phyloP scores from a whole-genome alignment of 108 stramenopile genomes.

The Asterionellopsis glacialis region DNA sequence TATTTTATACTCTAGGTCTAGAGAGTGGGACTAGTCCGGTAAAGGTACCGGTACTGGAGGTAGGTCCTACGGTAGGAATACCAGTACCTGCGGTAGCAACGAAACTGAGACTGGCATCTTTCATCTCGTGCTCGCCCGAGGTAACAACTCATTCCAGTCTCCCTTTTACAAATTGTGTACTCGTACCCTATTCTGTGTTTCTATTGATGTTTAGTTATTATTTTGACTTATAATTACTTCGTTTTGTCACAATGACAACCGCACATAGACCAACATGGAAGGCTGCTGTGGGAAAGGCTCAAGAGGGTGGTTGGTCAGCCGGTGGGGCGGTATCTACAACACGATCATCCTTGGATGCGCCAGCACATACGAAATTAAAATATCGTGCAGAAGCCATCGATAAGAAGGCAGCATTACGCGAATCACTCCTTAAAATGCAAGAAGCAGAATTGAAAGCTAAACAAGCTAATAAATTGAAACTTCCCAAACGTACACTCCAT shows the following conservation, averaged over 20 bases:
- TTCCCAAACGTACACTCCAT: constrained; percentile 23
- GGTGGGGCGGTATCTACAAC: constrained; percentile 61
- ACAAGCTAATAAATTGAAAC: constrained; percentile 18
- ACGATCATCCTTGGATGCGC: constrained; percentile 50
- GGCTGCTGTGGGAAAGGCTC: constrained; percentile 83
- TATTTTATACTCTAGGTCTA: too few species aligned
- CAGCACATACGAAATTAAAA: constrained; percentile 87
- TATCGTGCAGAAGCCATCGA: constrained; percentile 61
- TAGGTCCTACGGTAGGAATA: too few species aligned
- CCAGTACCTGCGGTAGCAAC: too few species aligned
- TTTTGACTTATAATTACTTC: too few species aligned
- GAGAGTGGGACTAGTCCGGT: too few species aligned
- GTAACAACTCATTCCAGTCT: too few species aligned
- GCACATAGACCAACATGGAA: constrained; percentile 94
- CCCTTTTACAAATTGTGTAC: too few species aligned
- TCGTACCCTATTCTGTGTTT: too few species aligned
- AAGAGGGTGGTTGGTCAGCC: constrained; percentile 81
- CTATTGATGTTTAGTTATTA: too few species aligned
- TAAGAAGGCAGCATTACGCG: constrained; percentile 51
- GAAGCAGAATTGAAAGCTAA: constrained; percentile 52
- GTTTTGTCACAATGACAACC: constrained; percentile 76
- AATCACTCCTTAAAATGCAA: constrained; percentile 76
- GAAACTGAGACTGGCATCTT: too few species aligned
- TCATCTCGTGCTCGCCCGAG: too few species aligned
- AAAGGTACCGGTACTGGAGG: too few species aligned